These are phyloP conservation scores for Candida boleticola DNA, from an alignment of 805 yeast species.

Conservation along the genomic window DNA sequence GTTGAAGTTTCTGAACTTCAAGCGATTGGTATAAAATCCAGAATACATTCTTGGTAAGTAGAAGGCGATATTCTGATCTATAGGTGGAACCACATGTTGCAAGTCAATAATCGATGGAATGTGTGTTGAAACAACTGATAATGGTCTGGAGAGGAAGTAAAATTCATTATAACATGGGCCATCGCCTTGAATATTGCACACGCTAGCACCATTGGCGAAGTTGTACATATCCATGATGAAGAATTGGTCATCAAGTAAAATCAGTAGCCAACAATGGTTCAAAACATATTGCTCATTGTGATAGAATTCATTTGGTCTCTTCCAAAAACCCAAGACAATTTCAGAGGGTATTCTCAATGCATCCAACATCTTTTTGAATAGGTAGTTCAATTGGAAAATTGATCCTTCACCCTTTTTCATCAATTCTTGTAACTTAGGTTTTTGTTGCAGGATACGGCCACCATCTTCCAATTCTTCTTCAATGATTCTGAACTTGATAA, in stretches of 20 bases:
- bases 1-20: slow-evolving; percentile 65
- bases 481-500: slow-evolving; percentile 59
- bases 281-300: slow-evolving; percentile 51
- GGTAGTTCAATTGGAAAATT: slow-evolving; percentile 71
- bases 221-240: slow-evolving; percentile 65
- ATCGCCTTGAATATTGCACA: slow-evolving; percentile 28
- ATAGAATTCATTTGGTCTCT: slow-evolving; percentile 65
- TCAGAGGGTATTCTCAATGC: slow-evolving; percentile 72
- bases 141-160: slow-evolving; percentile 78
- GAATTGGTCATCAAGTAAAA: slow-evolving; percentile 73
- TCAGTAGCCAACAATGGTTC: slow-evolving; percentile 89
- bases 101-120: slow-evolving; percentile 75
- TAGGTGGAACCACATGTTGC: slow-evolving; percentile 84
- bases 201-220: slow-evolving; percentile 26
- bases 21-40: slow-evolving; percentile 59
- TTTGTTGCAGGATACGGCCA: slow-evolving; percentile 33
- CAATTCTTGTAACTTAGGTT: slow-evolving; percentile 42
- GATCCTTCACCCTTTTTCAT: slow-evolving; percentile 53
- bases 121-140: slow-evolving; percentile 76
- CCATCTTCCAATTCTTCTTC: slow-evolving; percentile 22
- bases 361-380: slow-evolving; percentile 71
- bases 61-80: slow-evolving; percentile 73
- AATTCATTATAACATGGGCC: slow-evolving; percentile 43
- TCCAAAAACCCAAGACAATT: slow-evolving; percentile 77
- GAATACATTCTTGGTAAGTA: slow-evolving; percentile 87